Evolutionary conservation across 1,139 yeast genomes (phyloP), one percentile per base, ranked within the genome.

Genomic region (Saccharomycopsis phalli): DNA sequence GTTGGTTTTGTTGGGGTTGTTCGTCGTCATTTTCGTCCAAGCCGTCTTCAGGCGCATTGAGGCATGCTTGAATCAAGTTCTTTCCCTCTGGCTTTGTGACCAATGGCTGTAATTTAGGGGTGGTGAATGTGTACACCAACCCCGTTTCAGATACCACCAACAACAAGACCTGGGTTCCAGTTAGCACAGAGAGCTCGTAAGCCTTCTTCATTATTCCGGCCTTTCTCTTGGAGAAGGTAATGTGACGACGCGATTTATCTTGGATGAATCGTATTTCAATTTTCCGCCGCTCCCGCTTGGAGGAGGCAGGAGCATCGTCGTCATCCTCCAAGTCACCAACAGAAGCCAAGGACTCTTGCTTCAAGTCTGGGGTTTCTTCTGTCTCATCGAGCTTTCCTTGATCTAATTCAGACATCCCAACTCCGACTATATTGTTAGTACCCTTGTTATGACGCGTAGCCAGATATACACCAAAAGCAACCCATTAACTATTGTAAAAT

Each of bases 121-220:
- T 93, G 41, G 97, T 88, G 61, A 91, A 91, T n/a, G 98, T 91
- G 62, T 91, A 93, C 47, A 91, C 98, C 50, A 91, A 76, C 5
- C 98, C 98, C 17, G 98, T 91, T 62, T 91, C 98, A 40, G 94
- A 81, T 31, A 91, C 97, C 46, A 93, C 98, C 53, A 91, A 73
- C 47, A 91, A 68, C 51, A 91, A 71, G 27, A 91, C 97, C 62
- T 91, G 98, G 32, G 97, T 91, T 39, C 98, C 98, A 7, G 98
- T 91, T 53, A 91, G 71, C 38, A 93, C 97, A 20, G 94, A 81
- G 51, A 91, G 71, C 61, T 91, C 98, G 63, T 91, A 91, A 14
- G 98, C 98, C 67, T 81, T 91, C 66, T 91, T 91, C 98, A 91
- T 91, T 55, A 91, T 91, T 50, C 98, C 98, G 33, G 96, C 97